A percentile compares a stretch with the other conserved stretches of the same genome.
phyloP scores from a whole-genome alignment of 805 yeast genomes.

The Metschnikowia borealis region DNA sequence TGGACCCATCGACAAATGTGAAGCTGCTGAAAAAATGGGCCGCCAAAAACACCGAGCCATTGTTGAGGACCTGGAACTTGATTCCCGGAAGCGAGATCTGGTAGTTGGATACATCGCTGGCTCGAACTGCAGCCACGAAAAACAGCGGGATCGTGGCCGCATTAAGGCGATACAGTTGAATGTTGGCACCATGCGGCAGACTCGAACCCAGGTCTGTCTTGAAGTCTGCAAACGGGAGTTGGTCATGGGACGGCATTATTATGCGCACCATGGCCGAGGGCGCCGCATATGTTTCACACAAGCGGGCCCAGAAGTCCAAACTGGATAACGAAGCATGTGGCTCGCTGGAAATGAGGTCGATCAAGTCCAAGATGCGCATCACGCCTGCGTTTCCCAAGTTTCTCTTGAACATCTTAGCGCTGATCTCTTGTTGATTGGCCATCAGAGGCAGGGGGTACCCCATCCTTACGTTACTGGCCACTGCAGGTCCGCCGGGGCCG shows the following conservation, averaged over 20 bases:
- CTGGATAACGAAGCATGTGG: conserved; percentile 24
- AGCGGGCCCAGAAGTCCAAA: conserved; percentile 35
- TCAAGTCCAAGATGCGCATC: conserved; percentile 35
- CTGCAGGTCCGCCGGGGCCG: not conserved
- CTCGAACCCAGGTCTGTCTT: not conserved
- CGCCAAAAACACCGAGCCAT: conserved; percentile 35
- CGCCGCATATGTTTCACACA: conserved; percentile 30
- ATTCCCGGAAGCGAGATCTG: conserved; percentile 33
- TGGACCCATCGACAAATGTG: conserved; percentile 66
- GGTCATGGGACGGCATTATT: conserved; percentile 20
- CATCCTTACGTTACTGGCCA: not conserved
- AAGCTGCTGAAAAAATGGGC: conserved; percentile 26
- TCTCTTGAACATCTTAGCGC: conserved; percentile 33
- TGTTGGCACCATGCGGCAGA: not conserved
- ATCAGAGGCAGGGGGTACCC: not conserved
- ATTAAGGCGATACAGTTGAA: conserved; percentile 56
- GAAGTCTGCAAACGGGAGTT: not conserved
- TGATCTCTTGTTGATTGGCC: conserved; percentile 9
- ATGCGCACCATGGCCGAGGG: conserved; percentile 30
- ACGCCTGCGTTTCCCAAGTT: conserved; percentile 43
- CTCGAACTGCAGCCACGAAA: conserved; percentile 47
- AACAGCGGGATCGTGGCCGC: conserved; percentile 63
- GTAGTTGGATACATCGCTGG: conserved; percentile 36
- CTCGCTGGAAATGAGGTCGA: conserved; percentile 38
- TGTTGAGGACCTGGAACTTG: conserved; percentile 38